Evolutionary conservation across 352 stramenopile species (phyloP).

Genomic region (Globisporangium abappressorium): DNA sequence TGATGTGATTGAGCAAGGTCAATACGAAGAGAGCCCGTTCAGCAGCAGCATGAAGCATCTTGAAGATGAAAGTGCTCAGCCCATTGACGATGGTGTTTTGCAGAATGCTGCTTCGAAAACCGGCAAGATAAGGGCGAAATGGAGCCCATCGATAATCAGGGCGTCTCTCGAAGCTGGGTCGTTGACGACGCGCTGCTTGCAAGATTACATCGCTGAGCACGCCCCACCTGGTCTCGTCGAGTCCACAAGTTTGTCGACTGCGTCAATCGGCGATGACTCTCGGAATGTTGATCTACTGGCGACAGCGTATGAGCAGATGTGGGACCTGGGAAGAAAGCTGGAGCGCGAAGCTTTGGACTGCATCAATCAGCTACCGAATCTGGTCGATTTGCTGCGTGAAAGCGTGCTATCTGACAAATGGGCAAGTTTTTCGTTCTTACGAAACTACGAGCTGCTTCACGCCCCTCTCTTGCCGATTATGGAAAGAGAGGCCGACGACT

Average conservation of each 20-base stretch:
- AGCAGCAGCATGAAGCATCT: conserved; percentile 10
- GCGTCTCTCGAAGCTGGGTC: conserved; percentile 55
- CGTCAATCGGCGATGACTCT: conserved; percentile 32
- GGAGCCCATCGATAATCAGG: conserved; percentile 49
- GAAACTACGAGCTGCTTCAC: conserved; percentile 64
- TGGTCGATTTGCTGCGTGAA: conserved; percentile 64
- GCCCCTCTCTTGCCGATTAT: conserved; percentile 65
- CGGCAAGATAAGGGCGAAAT: conserved; percentile 61
- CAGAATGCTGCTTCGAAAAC: conserved; percentile 60
- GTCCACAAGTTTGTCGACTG: conserved; percentile 26
- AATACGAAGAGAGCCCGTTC: conserved; percentile 18
- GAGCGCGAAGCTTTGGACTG: conserved; percentile 73
- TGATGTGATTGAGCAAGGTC: conserved; percentile 55
- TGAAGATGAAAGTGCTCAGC: conserved; percentile 30
- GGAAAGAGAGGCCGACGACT: conserved; percentile 29
- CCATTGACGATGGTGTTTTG: conserved; percentile 66
- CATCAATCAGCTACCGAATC: conserved; percentile 47
- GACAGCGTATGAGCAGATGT: conserved; percentile 71
- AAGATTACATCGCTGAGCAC: conserved; percentile 67
- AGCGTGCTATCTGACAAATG: conserved; percentile 61
- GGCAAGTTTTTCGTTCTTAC: conserved; percentile 51
- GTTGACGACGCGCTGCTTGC: conserved; percentile 61
- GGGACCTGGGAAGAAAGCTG: conserved; percentile 50
- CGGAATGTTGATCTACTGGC: conserved; percentile 49
- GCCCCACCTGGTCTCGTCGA: conserved; percentile 58